These are phyloP conservation scores for Astrothelium subdiscretum DNA, from an alignment of 495 filamentous ascomycete species.

Conservation along the genomic window DNA sequence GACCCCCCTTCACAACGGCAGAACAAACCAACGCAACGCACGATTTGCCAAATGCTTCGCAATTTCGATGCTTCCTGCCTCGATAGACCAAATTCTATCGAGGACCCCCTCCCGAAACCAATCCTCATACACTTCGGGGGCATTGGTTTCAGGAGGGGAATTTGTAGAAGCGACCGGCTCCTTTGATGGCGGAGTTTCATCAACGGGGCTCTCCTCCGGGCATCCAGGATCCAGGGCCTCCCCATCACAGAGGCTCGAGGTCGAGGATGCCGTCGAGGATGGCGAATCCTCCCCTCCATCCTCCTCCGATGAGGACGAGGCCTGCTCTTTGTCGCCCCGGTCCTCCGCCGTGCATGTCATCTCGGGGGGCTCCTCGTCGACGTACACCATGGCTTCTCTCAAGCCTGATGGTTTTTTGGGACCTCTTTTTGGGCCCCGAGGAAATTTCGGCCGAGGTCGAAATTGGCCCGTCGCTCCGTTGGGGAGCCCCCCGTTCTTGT, in stretches of 20 bases:
- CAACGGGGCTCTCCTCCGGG: neutral
- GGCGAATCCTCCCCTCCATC: no score
- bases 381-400: no score
- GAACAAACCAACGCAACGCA: slow-evolving; percentile 9
- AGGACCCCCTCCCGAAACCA: neutral
- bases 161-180: neutral
- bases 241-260: neutral
- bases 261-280: neutral
- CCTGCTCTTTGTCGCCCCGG: neutral
- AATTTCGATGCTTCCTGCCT: neutral
- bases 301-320: neutral
- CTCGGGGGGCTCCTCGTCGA: no score
- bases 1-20: slow-evolving; percentile 14
- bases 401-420: neutral
- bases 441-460: neutral
- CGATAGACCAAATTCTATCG: neutral
- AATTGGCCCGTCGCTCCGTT: neutral
- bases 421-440: neutral
- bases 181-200: neutral
- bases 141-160: neutral
- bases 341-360: neutral
- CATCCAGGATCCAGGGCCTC: neutral
- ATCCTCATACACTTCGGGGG: neutral
- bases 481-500: neutral
- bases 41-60: neutral